Conservation (phyloP, 306 rosid species). For the Elaeagnus macrophylla region DNA sequence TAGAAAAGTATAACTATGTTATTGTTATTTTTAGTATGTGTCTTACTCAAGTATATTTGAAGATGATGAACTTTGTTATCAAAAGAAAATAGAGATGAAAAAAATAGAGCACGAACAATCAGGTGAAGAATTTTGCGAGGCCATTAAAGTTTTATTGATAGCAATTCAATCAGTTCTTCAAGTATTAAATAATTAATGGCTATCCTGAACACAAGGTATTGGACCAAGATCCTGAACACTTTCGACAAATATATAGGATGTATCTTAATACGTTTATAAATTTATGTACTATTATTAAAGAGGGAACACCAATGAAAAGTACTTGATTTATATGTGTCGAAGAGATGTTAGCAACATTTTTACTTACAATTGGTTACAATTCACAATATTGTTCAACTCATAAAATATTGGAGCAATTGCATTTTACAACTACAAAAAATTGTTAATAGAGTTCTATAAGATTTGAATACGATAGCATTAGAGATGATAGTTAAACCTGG, state of each 20-base stretch:
- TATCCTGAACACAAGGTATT: background rate
- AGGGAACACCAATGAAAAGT: background rate
- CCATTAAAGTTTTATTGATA: no score
- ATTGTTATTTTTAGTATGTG: no score
- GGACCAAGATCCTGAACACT: background rate
- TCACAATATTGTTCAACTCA: no score
- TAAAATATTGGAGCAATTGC: background rate
- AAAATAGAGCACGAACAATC: no score
- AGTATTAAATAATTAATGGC: background rate
- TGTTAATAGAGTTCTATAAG: background rate
- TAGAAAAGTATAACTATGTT: no score
- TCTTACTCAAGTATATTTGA: background rate
- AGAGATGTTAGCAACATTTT: background rate
- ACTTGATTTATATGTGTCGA: background rate
- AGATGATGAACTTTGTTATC: background rate
- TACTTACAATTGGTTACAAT: no score
- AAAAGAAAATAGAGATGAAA: no score
- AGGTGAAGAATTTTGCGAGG: no score
- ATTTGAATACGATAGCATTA: background rate
- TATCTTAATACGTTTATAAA: background rate
- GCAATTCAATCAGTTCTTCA: background rate
- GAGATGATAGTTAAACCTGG: no score
- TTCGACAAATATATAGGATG: background rate
- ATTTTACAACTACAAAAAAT: background rate
- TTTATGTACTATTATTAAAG: background rate